Percentiles rank a stretch among this genome's conserved stretches.
These are phyloP conservation scores for Nakazawaea ishiwadae DNA, from an alignment of 805 yeast species.

Conservation along the genomic window DNA sequence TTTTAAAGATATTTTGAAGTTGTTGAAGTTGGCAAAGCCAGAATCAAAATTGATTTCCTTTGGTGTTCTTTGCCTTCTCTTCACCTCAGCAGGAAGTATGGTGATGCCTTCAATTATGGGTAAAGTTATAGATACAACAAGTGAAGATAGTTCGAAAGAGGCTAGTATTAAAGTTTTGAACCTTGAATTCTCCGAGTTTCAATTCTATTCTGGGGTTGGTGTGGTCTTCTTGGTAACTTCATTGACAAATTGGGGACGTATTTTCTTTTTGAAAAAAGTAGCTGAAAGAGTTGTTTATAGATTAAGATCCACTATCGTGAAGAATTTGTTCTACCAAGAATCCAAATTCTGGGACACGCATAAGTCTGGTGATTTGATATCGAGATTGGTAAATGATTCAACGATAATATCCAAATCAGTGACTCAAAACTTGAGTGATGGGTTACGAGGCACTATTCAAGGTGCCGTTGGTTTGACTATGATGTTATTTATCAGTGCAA, in stretches of 20 bases:
- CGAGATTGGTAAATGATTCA: conserved; percentile 84
- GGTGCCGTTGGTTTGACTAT: conserved; percentile 84
- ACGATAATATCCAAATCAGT: conserved; percentile 82
- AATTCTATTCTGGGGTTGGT: conserved; percentile 60
- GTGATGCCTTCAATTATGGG: conserved; percentile 81
- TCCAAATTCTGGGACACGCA: conserved; percentile 86
- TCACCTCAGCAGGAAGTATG: conserved; percentile 79
- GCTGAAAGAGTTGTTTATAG: conserved; percentile 89
- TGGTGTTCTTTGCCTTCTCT: conserved; percentile 60
- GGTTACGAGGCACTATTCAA: conserved; percentile 76
- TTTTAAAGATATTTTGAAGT: conserved; percentile 36
- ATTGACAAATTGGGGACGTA: conserved; percentile 73
- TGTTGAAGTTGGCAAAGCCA: conserved; percentile 52
- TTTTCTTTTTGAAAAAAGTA: conserved; percentile 66
- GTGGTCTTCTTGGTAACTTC: conserved; percentile 71
- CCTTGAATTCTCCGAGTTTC: conserved; percentile 56
- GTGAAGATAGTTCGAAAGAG: conserved; percentile 21
- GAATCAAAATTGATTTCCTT: conserved; percentile 49
- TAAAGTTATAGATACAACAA: conserved; percentile 72
- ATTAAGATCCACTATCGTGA: conserved; percentile 70
- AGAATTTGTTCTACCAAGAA: conserved; percentile 77
- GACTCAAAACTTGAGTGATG: conserved; percentile 88
- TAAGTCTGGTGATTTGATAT: conserved; percentile 87
- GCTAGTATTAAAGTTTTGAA: conserved; percentile 19
- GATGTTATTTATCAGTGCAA: conserved; percentile 86